Percentiles rank a stretch among this genome's conserved stretches.
Evolutionary conservation across 2,329 filamentous ascomycete genomes (phyloP).

Genomic region (Ophiostoma sp.): DNA sequence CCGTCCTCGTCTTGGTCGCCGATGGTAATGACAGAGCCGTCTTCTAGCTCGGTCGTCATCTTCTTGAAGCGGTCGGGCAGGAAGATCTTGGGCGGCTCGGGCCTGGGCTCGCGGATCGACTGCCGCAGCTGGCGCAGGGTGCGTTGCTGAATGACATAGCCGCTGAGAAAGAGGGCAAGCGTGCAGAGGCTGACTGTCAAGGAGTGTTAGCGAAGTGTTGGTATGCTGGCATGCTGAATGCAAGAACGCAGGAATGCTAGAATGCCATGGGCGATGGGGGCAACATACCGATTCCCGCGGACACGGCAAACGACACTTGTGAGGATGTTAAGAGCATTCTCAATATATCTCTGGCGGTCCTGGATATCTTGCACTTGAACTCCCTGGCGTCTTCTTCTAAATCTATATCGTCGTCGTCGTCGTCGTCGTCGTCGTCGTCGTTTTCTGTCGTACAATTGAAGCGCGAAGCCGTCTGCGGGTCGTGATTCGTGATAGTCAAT

Average conservation of each 20-base stretch:
- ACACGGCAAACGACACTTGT: constrained; percentile 64
- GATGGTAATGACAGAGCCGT: constrained; percentile 42
- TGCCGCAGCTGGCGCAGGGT: constrained; percentile 71
- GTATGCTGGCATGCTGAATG: background rate
- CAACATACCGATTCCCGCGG: constrained; percentile 56
- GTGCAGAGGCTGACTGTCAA: constrained; percentile 68
- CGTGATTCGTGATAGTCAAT: background rate
- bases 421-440: background rate
- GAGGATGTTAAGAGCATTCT: constrained; percentile 59
- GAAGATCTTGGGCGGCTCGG: constrained; percentile 45
- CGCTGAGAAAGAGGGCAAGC: constrained; percentile 75
- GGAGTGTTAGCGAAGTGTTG: background rate
- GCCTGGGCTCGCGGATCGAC: constrained; percentile 56
- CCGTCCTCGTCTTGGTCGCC: constrained; percentile 29
- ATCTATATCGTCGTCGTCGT: background rate
- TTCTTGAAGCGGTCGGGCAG: constrained; percentile 48
- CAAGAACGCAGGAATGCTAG: background rate
- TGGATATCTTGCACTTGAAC: too few species aligned
- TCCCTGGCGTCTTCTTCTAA: constrained; percentile 17
- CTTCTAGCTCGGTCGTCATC: constrained; percentile 43
- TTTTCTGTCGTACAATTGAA: background rate
- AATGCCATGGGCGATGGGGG: background rate
- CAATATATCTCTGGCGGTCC: background rate
- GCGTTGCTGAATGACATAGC: constrained; percentile 81
- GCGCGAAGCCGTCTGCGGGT: constrained; percentile 1